Conservation (phyloP, 2,329 filamentous ascomycete species). For the Helminthosporium solani region DNA sequence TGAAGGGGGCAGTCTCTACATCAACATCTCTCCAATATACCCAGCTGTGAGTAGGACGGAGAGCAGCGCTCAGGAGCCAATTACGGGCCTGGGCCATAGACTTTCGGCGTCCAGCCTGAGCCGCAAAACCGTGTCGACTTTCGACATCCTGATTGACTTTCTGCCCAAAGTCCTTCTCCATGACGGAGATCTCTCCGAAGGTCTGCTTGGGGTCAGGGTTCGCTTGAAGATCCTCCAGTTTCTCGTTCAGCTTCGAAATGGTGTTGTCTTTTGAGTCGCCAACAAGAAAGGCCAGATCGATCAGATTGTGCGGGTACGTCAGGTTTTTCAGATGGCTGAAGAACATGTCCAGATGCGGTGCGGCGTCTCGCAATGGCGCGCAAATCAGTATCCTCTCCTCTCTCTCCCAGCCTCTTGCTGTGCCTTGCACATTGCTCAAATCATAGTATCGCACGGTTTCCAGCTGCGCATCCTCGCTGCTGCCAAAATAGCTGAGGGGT, state of each 20-base stretch:
- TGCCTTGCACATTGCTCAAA: slow-evolving; percentile 85
- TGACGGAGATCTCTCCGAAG: slow-evolving; percentile 95
- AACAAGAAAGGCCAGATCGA: slow-evolving; percentile 94
- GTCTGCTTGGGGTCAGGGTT: slow-evolving; percentile 76
- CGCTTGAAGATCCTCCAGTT: slow-evolving; percentile 76
- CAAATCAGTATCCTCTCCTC: slow-evolving; percentile 95
- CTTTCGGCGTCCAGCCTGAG: slow-evolving; percentile 89
- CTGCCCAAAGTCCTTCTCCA: slow-evolving; percentile 98
- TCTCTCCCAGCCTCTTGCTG: slow-evolving; percentile 89
- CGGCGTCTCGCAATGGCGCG: slow-evolving; percentile 89
- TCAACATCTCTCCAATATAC: slow-evolving; percentile 99
- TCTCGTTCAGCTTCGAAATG: slow-evolving; percentile 70
- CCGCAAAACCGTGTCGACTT: slow-evolving; percentile 94
- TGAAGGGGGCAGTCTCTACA: slow-evolving; percentile 94
- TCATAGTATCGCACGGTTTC: slow-evolving; percentile 98
- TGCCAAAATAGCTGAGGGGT: slow-evolving; percentile 68
- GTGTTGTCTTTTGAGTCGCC: slow-evolving; percentile 97
- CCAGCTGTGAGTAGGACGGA: slow-evolving; percentile 96
- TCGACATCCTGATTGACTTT: slow-evolving; percentile 98
- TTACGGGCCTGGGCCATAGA: slow-evolving; percentile 97
- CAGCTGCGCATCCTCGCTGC: slow-evolving; percentile 71
- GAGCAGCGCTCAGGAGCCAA: slow-evolving; percentile 89
- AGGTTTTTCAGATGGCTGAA: slow-evolving; percentile 96
- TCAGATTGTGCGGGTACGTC: slow-evolving; percentile 94
- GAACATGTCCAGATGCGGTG: slow-evolving; percentile 93